phyloP scores from a whole-genome alignment of 306 rosid species.

The Abrus precatorius region DNA sequence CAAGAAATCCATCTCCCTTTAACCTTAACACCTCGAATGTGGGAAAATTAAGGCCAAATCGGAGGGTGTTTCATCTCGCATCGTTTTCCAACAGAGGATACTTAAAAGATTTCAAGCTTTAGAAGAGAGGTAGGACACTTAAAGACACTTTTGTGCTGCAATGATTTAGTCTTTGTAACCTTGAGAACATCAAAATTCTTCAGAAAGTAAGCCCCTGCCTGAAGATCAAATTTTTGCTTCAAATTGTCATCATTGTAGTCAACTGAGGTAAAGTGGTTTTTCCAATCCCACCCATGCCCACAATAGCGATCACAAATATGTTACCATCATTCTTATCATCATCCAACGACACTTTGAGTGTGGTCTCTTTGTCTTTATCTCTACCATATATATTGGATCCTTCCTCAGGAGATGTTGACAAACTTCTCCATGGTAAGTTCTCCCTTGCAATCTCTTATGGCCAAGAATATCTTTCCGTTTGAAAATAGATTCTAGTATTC shows the following conservation, averaged over 20 bases:
- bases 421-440: constrained; percentile 2
- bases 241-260: background rate
- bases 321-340: background rate
- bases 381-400: constrained; percentile 12
- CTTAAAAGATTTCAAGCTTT: too few relatives aligned
- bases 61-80: too few relatives aligned
- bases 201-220: constrained; percentile 12
- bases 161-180: background rate
- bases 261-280: constrained; percentile 22
- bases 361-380: background rate
- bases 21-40: too few relatives aligned
- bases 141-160: too few relatives aligned
- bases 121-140: too few relatives aligned
- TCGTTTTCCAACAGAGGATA: too few relatives aligned
- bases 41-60: too few relatives aligned
- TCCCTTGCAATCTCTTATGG: background rate
- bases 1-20: too few relatives aligned
- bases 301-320: background rate
- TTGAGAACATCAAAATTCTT: background rate
- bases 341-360: constrained; percentile 1
- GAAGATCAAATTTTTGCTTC: background rate
- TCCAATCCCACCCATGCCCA: constrained; percentile 14
- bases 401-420: constrained; percentile 2
- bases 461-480: constrained; percentile 27
- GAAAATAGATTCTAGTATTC: constrained; percentile 14